Evolutionary conservation across 1,284 basidiomycete species (phyloP).

Genomic region (Tetrapyrgos nigripes): DNA sequence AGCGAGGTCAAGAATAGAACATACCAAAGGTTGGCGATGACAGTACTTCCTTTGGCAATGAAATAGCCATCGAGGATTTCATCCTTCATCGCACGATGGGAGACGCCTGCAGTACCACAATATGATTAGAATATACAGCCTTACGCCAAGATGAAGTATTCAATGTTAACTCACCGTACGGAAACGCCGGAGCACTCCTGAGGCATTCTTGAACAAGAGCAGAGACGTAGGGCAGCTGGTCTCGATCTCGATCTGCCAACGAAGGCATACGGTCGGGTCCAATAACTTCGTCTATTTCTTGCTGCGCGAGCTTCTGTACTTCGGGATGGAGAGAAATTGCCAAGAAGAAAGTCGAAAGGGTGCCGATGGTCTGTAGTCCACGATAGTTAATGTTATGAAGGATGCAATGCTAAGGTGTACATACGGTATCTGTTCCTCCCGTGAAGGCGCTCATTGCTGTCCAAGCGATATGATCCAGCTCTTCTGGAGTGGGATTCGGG

Average conservation of each 20-base stretch:
- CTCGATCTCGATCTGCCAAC: background rate
- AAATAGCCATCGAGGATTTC: background rate
- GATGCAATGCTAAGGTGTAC: background rate
- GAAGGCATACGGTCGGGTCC: background rate
- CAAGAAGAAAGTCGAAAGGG: background rate
- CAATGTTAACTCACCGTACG: background rate
- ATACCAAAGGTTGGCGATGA: background rate
- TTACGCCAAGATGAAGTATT: background rate
- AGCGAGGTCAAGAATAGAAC: no score
- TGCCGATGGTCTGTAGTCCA: background rate
- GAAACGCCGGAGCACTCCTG: background rate
- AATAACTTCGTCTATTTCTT: background rate
- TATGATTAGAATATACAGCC: background rate
- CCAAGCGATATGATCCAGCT: background rate
- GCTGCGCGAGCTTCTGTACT: background rate
- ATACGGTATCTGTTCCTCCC: background rate
- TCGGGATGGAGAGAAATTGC: background rate
- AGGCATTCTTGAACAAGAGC: background rate
- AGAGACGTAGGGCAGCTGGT: background rate
- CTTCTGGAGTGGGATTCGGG: background rate
- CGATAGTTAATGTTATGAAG: background rate
- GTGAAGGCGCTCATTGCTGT: background rate
- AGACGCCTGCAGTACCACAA: background rate
- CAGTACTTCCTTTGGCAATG: background rate
- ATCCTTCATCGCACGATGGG: constrained; percentile 1